phyloP scores from a whole-genome alignment of 2,329 filamentous ascomycete genomes.

The Clarireedia homoeocarpa region DNA sequence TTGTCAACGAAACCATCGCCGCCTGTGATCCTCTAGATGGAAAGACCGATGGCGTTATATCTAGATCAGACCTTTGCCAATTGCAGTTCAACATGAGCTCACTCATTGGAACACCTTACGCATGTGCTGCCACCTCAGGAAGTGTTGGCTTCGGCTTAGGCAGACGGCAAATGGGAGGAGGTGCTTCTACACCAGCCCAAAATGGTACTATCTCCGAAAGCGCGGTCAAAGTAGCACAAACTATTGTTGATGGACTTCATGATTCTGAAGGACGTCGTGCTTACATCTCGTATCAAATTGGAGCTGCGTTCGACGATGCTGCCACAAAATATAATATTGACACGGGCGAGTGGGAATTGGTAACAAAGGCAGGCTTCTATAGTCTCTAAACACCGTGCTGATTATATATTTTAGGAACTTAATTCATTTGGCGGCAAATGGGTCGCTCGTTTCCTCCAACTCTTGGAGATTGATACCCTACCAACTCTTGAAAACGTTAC shows the following conservation, averaged over 20 bases:
- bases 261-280: conserved; percentile 30
- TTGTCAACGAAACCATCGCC: conserved; percentile 46
- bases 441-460: conserved; percentile 35
- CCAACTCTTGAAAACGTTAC: conserved; percentile 39
- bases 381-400: conserved; percentile 11
- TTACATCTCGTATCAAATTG: conserved; percentile 32
- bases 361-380: background rate
- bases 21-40: conserved; percentile 50
- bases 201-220: conserved; percentile 20
- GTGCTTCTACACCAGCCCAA: conserved; percentile 14
- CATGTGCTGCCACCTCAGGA: conserved; percentile 30
- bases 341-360: background rate
- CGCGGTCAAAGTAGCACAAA: conserved; percentile 29
- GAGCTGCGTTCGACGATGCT: conserved; percentile 3
- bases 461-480: conserved; percentile 35
- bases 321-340: background rate
- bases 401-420: no score
- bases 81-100: conserved; percentile 37
- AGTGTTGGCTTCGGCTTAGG: background rate
- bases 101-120: conserved; percentile 39
- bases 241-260: conserved; percentile 31
- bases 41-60: conserved; percentile 44
- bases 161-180: background rate
- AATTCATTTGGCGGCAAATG: conserved; percentile 28
- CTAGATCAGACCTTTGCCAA: conserved; percentile 40